phyloP scores from a whole-genome alignment of 2,329 filamentous ascomycete species.

The Diplodia intermedia region DNA sequence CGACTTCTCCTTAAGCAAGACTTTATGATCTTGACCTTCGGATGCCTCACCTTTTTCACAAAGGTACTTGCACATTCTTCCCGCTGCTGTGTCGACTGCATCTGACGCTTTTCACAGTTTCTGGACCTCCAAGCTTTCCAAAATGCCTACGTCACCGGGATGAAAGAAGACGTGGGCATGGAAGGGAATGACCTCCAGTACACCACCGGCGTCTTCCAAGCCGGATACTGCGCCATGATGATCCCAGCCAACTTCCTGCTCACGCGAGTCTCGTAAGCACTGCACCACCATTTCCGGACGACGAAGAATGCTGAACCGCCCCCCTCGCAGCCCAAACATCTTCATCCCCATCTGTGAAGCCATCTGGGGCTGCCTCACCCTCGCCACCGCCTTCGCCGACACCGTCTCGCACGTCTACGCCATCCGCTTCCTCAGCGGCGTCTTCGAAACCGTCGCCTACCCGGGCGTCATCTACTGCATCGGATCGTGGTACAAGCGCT shows the following conservation, averaged over 20 bases:
- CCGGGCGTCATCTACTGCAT: conserved; percentile 36
- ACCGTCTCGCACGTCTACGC: conserved; percentile 12
- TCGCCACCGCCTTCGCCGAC: conserved; percentile 14
- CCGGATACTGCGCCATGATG: conserved; percentile 23
- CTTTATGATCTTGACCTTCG: conserved; percentile 62
- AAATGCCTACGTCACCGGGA: conserved; percentile 51
- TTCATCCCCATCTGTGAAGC: conserved; percentile 17
- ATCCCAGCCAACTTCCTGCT: conserved; percentile 5
- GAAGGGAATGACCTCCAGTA: conserved; percentile 39
- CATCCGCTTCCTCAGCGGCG: conserved; percentile 17
- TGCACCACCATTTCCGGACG: too few species aligned
- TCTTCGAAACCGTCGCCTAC: conserved; percentile 29
- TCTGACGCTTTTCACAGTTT: conserved; percentile 53
- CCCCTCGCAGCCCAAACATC: neutral
- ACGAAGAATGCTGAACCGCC: neutral
- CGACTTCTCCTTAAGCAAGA: conserved; percentile 64
- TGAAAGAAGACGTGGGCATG: conserved; percentile 48
- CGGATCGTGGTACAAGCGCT: conserved; percentile 35
- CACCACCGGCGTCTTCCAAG: conserved; percentile 9
- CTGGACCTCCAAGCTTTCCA: conserved; percentile 53
- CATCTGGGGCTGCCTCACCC: conserved; percentile 15
- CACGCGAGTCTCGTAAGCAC: conserved; percentile 6
- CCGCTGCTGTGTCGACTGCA: conserved; percentile 60
- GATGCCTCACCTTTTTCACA: conserved; percentile 62
- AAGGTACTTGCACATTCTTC: conserved; percentile 60